Evolutionary conservation across 1,139 yeast species (phyloP).

Genomic region (Lodderomyces parapsilosis): DNA sequence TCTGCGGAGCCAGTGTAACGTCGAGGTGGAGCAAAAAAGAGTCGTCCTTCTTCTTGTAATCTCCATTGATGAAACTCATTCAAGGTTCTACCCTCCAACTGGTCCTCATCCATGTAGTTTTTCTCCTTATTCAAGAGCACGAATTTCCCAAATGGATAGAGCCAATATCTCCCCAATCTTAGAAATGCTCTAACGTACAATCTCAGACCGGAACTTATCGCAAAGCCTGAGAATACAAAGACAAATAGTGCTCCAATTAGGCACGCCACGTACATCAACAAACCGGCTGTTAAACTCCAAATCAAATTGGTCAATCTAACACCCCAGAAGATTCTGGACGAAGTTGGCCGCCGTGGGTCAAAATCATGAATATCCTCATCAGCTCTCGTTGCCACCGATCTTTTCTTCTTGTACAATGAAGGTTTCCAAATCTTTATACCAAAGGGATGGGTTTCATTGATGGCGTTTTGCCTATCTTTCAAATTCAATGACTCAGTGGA

Average conservation of each 20-base stretch:
- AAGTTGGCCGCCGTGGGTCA: slow-evolving; percentile 50
- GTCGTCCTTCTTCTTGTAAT: slow-evolving; percentile 66
- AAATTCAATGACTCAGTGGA: slow-evolving; percentile 84
- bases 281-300: slow-evolving; percentile 77
- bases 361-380: slow-evolving; percentile 89
- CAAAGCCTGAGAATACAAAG: slow-evolving; percentile 50
- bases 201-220: slow-evolving; percentile 34
- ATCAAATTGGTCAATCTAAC: slow-evolving; percentile 71
- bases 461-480: slow-evolving; percentile 92
- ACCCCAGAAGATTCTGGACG: slow-evolving; percentile 54
- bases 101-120: slow-evolving; percentile 82
- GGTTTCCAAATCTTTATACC: slow-evolving; percentile 99
- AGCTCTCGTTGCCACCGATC: slow-evolving; percentile 90
- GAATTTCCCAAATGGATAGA: slow-evolving; percentile 87
- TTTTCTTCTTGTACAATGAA: slow-evolving; percentile 85
- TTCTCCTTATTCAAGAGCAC: slow-evolving; percentile 78
- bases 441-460: slow-evolving; percentile 94
- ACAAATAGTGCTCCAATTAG: slow-evolving; percentile 42
- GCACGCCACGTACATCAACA: slow-evolving; percentile 55
- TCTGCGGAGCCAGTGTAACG: slow-evolving; percentile 31
- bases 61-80: slow-evolving; percentile 91
- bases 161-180: slow-evolving; percentile 66
- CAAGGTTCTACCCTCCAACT: slow-evolving; percentile 80
- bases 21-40: slow-evolving; percentile 69
- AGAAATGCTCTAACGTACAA: slow-evolving; percentile 62